Evolutionary conservation across 2,329 filamentous ascomycete genomes (phyloP), one percentile per base, ranked within the genome.

Genomic region (Epichloe sp.): DNA sequence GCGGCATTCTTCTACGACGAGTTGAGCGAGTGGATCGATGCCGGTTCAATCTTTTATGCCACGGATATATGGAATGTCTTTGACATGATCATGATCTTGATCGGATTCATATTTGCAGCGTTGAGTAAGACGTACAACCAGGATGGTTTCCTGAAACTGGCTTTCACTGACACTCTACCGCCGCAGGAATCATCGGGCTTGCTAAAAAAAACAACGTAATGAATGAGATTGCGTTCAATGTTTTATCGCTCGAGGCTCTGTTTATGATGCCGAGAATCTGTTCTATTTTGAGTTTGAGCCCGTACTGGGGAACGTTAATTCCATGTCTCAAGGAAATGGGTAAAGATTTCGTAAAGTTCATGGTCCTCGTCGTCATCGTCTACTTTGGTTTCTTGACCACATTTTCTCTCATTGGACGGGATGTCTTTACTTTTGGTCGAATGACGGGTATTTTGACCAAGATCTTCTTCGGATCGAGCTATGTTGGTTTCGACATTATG

Each of bases 301-400:
- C 88, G 1, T 95, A 94, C 64, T 96, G 93, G 77, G 90, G 88
- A 42, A 93, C 86, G 1, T 67, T 93, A 47, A 90, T 96, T 53
- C 90, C 89, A 0, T 94, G 90, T 56, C 75, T 96, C 48, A 93
- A 93, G 64, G 88, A 91, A 64, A 96, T 96, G 90, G 86, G 86
- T 40, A 91, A 90, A 66, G 88, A 95, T 63, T 95, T 95, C 63
- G 67, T 90, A 65, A 90, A 90, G 61, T 95, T 93, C 63, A 77
- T 81, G 68, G 85, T 87, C 1, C 75, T 91, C 26, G 86, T 94
- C 43, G 71, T 88, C 46, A 85, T 95, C 50, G 71, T 95, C 49
- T 95, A 95, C 63, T 70, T 93, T 46, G 88, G 89, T 45, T 96
- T 96, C 66, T 70, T 95, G 36, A 95, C 90, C 0, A 95, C 88